Evolutionary conservation across 805 yeast genomes (phyloP).

Genomic region (Candida coleopterorum): DNA sequence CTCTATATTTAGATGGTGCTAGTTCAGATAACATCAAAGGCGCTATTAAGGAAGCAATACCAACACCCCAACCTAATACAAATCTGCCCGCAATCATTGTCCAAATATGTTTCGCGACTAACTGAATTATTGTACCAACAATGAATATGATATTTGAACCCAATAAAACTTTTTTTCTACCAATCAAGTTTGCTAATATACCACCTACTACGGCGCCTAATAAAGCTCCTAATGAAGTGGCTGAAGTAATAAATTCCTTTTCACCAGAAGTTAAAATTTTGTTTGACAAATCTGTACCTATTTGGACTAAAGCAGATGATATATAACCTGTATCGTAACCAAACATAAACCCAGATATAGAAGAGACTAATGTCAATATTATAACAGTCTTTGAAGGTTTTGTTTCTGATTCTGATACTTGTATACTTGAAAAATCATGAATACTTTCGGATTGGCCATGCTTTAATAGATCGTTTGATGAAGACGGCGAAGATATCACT

Average conservation of each 20-base stretch:
- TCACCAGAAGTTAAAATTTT: constrained; percentile 64
- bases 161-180: constrained; percentile 81
- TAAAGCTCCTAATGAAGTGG: constrained; percentile 91
- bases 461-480: constrained; percentile 7
- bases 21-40: constrained; percentile 89
- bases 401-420: constrained; percentile 15
- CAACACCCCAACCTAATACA: constrained; percentile 94
- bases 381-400: constrained; percentile 62
- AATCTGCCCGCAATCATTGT: constrained; percentile 90
- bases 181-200: constrained; percentile 71
- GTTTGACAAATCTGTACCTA: constrained; percentile 68
- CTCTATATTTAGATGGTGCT: constrained; percentile 89
- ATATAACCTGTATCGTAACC: constrained; percentile 98
- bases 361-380: constrained; percentile 66
- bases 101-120: constrained; percentile 79
- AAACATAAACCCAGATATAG: constrained; percentile 93
- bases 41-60: constrained; percentile 90
- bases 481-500: constrained; percentile 4
- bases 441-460: not conserved
- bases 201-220: constrained; percentile 80
- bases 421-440: constrained; percentile 4
- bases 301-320: constrained; percentile 85
- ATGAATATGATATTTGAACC: constrained; percentile 78
- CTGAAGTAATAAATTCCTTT: constrained; percentile 87
- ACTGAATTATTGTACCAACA: constrained; percentile 80